Base-by-base conservation (phyloP, 2,329 filamentous ascomycete species). In the Colletotrichum sp. region DNA sequence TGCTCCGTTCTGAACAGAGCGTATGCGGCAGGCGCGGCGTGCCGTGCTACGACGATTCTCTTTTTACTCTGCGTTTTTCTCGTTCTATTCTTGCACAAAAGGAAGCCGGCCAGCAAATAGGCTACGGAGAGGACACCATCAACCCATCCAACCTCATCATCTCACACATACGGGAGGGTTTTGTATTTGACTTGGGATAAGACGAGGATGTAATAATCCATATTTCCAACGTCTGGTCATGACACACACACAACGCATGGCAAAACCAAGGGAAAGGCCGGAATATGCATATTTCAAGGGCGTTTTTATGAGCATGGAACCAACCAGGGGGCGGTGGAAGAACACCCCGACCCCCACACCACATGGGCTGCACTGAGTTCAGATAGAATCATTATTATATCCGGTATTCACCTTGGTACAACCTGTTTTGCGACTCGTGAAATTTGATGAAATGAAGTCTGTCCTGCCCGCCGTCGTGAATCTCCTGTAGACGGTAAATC, bases 271-370 rank as follows among this genome's bases (percentile, higher is more conserved):
- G 63, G 55, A 68, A 68, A 69, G 70, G 71, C 70, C 59, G 70
- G 70, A 69, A 69, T 65, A 68, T 69, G 74, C 74, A 76, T 76
- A 76, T 49, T 65, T 76, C 49, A 69, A 36, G 34, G 73, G 74
- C 74, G 74, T 76, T 76, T 59, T 39, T 69, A 21, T 68, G 36
- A 68, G 70, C 70, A 69, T 69, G 70, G 64, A 65, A 68, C 18
- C 49, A 59, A 60, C 34, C 65, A 34, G 32, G 21, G 64, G 74
- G 70, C 59, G 44, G 57, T 21, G 44, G 44, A 9, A 70, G 24
- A 57, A 26, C 32, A 59, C 63, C 34, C 64, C 57, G 52, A 55
- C 28, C 70, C 57, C 64, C 36, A 52, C 34, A 66, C 18, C 52
- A 68, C 21, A 62, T 60, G 57, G 64, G 64, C 64, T 73, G 63